Evolutionary conservation across 1,284 basidiomycete species (phyloP).

Genomic region (Amylostereum areolatum): DNA sequence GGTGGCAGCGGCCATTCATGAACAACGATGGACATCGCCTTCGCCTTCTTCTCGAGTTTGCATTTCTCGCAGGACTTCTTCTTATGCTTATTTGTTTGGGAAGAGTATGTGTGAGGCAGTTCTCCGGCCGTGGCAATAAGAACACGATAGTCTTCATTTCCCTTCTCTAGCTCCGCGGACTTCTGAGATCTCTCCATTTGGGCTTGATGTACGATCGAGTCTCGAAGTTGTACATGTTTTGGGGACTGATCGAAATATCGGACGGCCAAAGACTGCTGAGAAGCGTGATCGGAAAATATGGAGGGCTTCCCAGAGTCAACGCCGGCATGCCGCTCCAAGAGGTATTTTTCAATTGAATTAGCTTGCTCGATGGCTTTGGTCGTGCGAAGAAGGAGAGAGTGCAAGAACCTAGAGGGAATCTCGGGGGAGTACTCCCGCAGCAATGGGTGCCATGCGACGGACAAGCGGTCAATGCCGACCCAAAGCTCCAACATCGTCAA

Average conservation of each 20-base stretch:
- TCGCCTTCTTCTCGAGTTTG: constrained; percentile 14
- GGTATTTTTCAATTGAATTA: constrained; percentile 20
- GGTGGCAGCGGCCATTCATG: constrained; percentile 47
- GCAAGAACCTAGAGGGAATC: constrained; percentile 27
- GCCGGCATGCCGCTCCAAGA: constrained; percentile 20
- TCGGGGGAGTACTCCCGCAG: constrained; percentile 40
- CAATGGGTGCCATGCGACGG: constrained; percentile 25
- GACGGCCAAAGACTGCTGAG: background rate
- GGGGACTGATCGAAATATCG: background rate
- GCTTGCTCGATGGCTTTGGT: constrained; percentile 21
- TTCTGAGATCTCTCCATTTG: background rate
- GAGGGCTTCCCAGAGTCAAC: constrained; percentile 3
- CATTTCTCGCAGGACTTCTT: constrained; percentile 25
- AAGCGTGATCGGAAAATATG: background rate
- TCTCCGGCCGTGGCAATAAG: background rate
- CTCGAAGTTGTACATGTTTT: too few relatives aligned
- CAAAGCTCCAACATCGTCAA: constrained; percentile 37
- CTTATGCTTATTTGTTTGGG: background rate
- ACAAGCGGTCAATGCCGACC: constrained; percentile 37
- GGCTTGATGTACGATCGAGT: background rate
- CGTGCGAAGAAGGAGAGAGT: constrained; percentile 32
- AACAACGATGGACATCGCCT: constrained; percentile 26
- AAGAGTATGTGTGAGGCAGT: background rate
- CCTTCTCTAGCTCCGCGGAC: background rate
- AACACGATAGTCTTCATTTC: background rate